Percentiles rank a stretch among this genome's conserved stretches.
Conservation (phyloP, 2,329 filamentous ascomycete species). For the Lachnellula suecica region DNA sequence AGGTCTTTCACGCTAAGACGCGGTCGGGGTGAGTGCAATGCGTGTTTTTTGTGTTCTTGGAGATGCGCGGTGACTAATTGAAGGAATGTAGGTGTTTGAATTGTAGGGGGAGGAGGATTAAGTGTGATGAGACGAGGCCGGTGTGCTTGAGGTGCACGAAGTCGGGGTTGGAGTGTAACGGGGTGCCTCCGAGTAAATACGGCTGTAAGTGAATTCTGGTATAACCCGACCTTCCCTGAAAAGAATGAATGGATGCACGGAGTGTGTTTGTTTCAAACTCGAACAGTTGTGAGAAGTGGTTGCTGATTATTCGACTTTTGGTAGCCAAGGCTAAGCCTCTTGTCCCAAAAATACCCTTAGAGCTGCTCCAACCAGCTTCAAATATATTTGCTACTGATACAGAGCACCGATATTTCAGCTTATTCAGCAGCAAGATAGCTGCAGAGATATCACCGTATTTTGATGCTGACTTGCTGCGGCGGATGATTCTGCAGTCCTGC, state of each 20-base stretch:
- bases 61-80: background rate
- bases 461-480: slow-evolving; percentile 15
- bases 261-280: too few species aligned
- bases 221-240: too few species aligned
- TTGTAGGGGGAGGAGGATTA: slow-evolving; percentile 6
- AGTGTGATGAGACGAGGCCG: slow-evolving; percentile 9
- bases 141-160: slow-evolving; percentile 2
- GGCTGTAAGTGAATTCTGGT: too few species aligned
- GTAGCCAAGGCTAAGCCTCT: background rate
- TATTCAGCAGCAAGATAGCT: slow-evolving; percentile 17
- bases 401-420: slow-evolving; percentile 19
- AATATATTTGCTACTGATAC: slow-evolving; percentile 15
- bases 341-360: slow-evolving; percentile 10
- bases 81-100: background rate
- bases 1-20: background rate
- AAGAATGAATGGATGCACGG: too few species aligned
- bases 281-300: background rate
- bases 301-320: background rate
- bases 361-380: slow-evolving; percentile 3
- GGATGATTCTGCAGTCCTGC: slow-evolving; percentile 22
- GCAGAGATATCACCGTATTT: slow-evolving; percentile 19
- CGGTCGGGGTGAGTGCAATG: background rate
- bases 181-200: too few species aligned
- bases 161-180: background rate
- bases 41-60: background rate